A percentile compares a stretch with the other conserved stretches of the same genome.
phyloP scores from a whole-genome alignment of 2,329 filamentous ascomycete genomes.

The Didymella pomorum region DNA sequence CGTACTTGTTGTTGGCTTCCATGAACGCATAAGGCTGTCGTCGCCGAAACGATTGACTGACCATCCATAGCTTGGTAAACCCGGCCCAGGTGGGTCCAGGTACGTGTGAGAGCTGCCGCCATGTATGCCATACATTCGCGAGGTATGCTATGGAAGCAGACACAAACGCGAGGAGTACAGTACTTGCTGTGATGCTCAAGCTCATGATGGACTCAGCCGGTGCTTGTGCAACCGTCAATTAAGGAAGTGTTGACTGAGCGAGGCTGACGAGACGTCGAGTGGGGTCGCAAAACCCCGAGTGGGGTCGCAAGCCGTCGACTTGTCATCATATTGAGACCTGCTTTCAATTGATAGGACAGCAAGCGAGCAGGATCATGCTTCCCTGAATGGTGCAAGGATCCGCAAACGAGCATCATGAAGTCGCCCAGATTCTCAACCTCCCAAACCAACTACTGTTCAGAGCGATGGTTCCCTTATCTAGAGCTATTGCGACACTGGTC shows the following conservation, averaged over 20 bases:
- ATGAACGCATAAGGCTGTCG: not conserved
- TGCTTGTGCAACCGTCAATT: not conserved
- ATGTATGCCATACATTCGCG: not conserved
- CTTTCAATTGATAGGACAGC: not conserved
- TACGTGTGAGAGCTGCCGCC: not conserved
- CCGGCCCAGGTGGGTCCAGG: not conserved
- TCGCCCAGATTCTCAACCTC: not conserved
- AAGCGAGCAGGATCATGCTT: not conserved
- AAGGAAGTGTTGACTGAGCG: not conserved
- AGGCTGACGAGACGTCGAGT: not conserved
- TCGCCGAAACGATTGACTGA: not conserved
- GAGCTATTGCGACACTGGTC: not conserved
- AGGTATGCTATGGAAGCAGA: not conserved
- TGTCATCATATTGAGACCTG: not conserved
- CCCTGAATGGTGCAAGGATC: not conserved
- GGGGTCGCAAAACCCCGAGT: not conserved
- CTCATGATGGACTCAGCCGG: not conserved
- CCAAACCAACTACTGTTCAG: not conserved
- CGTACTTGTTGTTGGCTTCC: not conserved
- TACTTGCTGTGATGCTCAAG: not conserved
- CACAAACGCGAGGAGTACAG: not conserved
- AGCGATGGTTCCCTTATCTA: not conserved
- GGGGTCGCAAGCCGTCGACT: not conserved
- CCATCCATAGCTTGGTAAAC: not conserved
- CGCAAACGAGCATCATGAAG: not conserved